Evolutionary conservation across 2,329 filamentous ascomycete species (phyloP).

Genomic region (Fusarium tjaetaba): DNA sequence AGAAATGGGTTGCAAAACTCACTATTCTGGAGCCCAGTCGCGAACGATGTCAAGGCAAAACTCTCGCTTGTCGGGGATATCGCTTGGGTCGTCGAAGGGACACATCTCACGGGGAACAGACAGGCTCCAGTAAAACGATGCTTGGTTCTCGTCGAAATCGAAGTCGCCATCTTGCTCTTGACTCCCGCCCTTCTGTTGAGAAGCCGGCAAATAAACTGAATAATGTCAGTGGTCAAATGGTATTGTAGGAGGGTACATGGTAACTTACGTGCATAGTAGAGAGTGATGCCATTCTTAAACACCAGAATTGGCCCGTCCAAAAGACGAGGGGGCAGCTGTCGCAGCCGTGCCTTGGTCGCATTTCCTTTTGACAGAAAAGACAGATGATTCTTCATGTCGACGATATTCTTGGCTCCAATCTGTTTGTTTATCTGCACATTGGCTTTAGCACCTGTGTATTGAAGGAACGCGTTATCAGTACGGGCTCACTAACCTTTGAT

Average conservation of each 20-base stretch:
- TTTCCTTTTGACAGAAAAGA: background rate
- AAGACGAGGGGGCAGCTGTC: background rate
- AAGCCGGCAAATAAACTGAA: background rate
- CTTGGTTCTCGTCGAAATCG: background rate
- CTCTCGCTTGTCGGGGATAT: background rate
- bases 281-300: background rate
- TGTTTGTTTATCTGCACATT: background rate
- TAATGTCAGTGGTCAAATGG: background rate
- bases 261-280: background rate
- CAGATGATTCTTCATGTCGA: background rate
- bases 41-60: background rate
- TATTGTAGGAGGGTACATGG: too few relatives aligned
- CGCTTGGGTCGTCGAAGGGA: background rate
- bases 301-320: background rate
- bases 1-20: background rate
- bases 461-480: too few relatives aligned
- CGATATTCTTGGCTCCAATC: background rate
- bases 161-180: accelerated
- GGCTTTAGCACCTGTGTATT: too few relatives aligned
- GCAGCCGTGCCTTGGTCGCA: background rate
- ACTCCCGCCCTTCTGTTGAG: background rate
- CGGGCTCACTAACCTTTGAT: background rate
- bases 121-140: background rate
- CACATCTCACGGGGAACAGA: background rate
- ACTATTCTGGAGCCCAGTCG: background rate